Evolutionary conservation across 495 filamentous ascomycete genomes (phyloP).

Genomic region (Cetradonia linearis): DNA sequence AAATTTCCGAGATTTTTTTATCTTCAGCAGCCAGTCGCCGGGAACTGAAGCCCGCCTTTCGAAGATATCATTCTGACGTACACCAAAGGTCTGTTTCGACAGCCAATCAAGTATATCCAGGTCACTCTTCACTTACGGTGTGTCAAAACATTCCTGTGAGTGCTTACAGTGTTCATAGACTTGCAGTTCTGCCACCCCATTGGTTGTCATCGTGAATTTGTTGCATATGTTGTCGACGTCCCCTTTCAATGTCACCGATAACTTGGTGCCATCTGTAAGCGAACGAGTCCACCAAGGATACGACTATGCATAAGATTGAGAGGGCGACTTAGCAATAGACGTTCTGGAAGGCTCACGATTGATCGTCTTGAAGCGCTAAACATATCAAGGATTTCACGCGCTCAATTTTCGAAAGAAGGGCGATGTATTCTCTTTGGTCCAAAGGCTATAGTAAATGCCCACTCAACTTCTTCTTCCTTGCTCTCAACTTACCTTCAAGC

Average conservation of each 20-base stretch:
- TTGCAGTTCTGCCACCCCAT: background rate
- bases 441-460: conserved; percentile 26
- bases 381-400: conserved; percentile 25
- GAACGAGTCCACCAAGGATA: too few species aligned
- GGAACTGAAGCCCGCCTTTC: background rate
- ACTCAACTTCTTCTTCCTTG: conserved; percentile 20
- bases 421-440: conserved; percentile 24
- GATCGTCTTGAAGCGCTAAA: conserved; percentile 27
- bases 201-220: background rate
- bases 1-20: background rate
- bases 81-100: background rate
- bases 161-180: background rate
- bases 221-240: background rate
- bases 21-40: conserved; percentile 3
- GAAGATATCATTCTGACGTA: conserved; percentile 7
- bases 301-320: background rate
- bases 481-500: conserved; percentile 22
- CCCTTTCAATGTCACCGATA: background rate
- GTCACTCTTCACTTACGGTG: background rate
- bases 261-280: background rate
- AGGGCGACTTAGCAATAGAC: background rate
- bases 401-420: conserved; percentile 27
- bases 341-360: conserved; percentile 17
- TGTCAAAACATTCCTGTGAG: background rate
- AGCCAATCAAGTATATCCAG: conserved; percentile 12